Evolutionary conservation across 768 basidiomycete species (phyloP), one percentile per base, ranked within the genome.

Genomic region (Russula virescens): DNA sequence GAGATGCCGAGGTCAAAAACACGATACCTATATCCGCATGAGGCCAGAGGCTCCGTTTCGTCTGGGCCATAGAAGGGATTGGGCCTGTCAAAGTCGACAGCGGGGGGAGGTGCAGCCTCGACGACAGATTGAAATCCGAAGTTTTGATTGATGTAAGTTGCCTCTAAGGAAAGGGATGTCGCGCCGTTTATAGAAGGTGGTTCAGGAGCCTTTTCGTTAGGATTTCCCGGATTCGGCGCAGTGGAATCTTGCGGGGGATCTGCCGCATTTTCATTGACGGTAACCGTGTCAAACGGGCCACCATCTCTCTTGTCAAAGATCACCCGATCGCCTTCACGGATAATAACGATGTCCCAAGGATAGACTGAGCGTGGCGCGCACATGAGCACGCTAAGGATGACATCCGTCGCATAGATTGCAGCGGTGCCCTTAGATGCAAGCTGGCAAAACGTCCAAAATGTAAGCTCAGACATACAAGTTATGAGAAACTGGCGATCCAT

Each of bases 141-240:
- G 75, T 98, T 98, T 72, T 96, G 93, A 78, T 98, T 98, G 79
- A 99, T 93, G 76, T 95, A 98, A 28, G 95, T 98, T 6, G 97
- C 97, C 75, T 99, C 97, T 38, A 98, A 82, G 0, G 96, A 95
- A 28, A 99, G 80, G 0, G 92, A 94, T 5, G 91, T 91, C 1
- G 94, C 91, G 6, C 92, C 85, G 76, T 99, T 99, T 75, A 98
- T 94, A 5, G 89, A 84, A 7, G 91, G 88, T n/a, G 81, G 77
- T 68, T 95, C 94, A 25, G 83, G 83, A 6, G 74, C 67, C 68
- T 87, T 90, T 69, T 89, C 89, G n/a, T 74, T 70, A 1, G 87
- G 86, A 65, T 90, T 88, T 72, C 87, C 89, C 13, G 87, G 84
- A 69, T 91, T 91, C 18, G 86, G 83, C 53, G 92, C 83, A 19